Base-by-base conservation (phyloP, 805 yeast species). In the Hanseniaspora clermontiae region DNA sequence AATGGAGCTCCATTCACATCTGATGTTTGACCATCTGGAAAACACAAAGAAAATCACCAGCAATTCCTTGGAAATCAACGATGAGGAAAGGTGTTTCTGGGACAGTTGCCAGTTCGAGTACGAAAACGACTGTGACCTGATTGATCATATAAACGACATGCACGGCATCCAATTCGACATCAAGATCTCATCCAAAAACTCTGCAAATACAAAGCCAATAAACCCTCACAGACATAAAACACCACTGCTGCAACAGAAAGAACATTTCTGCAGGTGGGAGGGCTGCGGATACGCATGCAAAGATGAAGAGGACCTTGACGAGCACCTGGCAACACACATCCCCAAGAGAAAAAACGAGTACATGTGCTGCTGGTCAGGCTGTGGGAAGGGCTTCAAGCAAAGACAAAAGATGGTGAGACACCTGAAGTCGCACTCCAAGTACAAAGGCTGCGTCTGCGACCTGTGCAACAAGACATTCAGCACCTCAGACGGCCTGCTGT, bases 351-450 rank as follows among this genome's bases (percentile, higher is more conserved):
- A 84, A 65, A 77, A 84, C 1, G 68, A 71, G 24, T 88, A 90
- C 64, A 67, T 68, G 14, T 93, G 98, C 65, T 63, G 69, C 43
- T 93, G 98, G 98, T 67, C 74, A 10, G 83, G 78, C 2, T 93
- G 98, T 68, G 77, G 76, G 24, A 77, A 96, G 40, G 66, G 69
- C 32, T 93, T 91, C 65, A 69, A 77, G 10, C 97, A 91, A 66
- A 75, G 93, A 34, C 97, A 91, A 63, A 93, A 91, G 68, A 71
- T 89, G 9, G 70, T 85, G 15, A 77, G 98, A 43, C 98, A 91
- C 70, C 71, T 93, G 50, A 93, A 85, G 68, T 83, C 84, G 5
- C 98, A 93, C 67, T 87, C 97, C 0, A 81, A 83, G 58, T 81
- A 84, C 66, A 82, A 83, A 65, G 97, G 97, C 0, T 84, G 77